Evolutionary conservation across 495 filamentous ascomycete species (phyloP), one percentile per base, ranked within the genome.

Genomic region (Choiromyces venosus): DNA sequence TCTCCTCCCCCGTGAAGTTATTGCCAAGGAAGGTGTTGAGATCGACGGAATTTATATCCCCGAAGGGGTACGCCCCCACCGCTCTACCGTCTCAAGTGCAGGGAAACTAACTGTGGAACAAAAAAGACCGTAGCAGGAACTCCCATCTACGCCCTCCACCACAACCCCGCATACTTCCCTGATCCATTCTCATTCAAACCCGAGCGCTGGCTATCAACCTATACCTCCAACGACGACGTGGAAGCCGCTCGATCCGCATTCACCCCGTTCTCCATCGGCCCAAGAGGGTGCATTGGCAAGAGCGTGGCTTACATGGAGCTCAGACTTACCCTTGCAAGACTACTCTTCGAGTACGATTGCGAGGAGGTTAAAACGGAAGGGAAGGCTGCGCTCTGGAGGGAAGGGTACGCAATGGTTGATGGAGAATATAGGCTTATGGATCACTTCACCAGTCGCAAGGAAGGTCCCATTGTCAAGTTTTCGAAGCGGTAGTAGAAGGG

Each of bases 201-300:
- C 0, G 84, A 85, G 72, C 84, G 85, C 25, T 87, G 84, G 85
- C 72, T 85, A 64, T n/a, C 46, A 1, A 21, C 42, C 21, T 16
- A 61, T 12, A 71, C 52, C 36, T 35, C 69, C 14, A 56, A 72
- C 21, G 76, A 68, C 6, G 78, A 78, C 9, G 35, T 73, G 10
- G 78, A 75, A 40, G 19, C 67, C 8, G 76, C 76, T 2, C 66
- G 64, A 1, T 36, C 12, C 5, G 86, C 86, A 21, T 89, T 87
- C 77, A 86, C 83, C 39, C 87, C 88, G 1, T 90, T 89, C 70
- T 86, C 84, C 40, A 84, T 88, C 56, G 88, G 88, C 1, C 85
- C 85, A 0, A 81, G 87, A 14, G 86, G 86, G 0, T 90, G 88
- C 66, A 86, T 89, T 66, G 88, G 87, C 2, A 87, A 88, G 82